These are phyloP conservation scores for Entoloma clypeatum DNA, from an alignment of 1,284 basidiomycete species.

Conservation along the genomic window DNA sequence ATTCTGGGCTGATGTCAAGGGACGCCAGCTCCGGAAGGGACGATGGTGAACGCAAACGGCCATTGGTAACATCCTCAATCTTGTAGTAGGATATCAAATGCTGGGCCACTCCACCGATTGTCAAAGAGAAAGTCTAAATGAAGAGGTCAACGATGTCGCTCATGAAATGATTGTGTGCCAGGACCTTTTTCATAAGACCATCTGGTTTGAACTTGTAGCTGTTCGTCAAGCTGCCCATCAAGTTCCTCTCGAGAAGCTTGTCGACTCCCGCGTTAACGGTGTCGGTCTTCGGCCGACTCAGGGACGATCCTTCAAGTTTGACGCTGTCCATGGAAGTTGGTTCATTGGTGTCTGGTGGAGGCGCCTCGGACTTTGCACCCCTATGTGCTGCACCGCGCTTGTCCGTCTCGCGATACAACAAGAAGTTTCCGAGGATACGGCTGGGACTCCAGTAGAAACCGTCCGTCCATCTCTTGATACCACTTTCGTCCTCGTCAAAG, in stretches of 20 bases:
- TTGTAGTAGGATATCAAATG: constrained; percentile 97
- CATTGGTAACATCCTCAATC: constrained; percentile 86
- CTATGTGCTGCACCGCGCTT: constrained; percentile 66
- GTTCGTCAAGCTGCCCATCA: constrained; percentile 88
- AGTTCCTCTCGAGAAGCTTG: constrained; percentile 70
- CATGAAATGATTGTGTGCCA: constrained; percentile 10
- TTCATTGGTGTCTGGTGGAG: constrained; percentile 28
- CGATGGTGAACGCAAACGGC: constrained; percentile 84
- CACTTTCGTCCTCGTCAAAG: constrained; percentile 96
- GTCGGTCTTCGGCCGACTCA: constrained; percentile 64
- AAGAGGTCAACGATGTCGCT: constrained; percentile 21
- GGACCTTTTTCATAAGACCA: constrained; percentile 93
- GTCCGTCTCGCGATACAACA: constrained; percentile 91
- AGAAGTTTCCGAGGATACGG: constrained; percentile 90
- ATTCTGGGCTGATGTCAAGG: constrained; percentile 84
- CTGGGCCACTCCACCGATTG: constrained; percentile 81
- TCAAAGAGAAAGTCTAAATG: constrained; percentile 85
- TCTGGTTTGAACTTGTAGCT: constrained; percentile 88
- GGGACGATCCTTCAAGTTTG: constrained; percentile 35
- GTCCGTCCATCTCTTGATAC: constrained; percentile 99
- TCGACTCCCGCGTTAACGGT: constrained; percentile 45
- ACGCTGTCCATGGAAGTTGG: constrained; percentile 24
- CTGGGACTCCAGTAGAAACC: constrained; percentile 91
- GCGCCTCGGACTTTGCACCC: constrained; percentile 38
- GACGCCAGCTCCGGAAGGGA: constrained; percentile 85